phyloP scores from a whole-genome alignment of 352 stramenopile species.

The Pythium scleroteichum region DNA sequence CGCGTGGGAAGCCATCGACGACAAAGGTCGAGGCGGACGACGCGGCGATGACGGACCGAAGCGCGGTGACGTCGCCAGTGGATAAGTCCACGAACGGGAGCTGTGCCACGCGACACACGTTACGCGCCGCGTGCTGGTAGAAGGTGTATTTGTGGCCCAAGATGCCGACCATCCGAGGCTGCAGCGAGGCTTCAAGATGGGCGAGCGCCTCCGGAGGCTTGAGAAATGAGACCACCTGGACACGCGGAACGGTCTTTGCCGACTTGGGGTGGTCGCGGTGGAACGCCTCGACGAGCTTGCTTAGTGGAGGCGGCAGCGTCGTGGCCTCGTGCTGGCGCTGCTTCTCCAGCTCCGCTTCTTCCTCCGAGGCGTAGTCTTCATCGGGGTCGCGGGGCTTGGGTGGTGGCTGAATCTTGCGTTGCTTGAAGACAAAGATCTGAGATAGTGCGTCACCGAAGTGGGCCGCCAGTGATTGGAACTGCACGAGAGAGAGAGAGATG shows the following conservation, averaged over 20 bases:
- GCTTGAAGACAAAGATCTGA: conserved; percentile 49
- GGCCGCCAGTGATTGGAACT: conserved; percentile 39
- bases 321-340: conserved; percentile 27
- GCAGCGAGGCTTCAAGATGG: conserved; percentile 18
- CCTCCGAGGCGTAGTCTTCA: conserved; percentile 51
- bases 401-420: conserved; percentile 25
- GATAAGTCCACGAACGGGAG: conserved; percentile 34
- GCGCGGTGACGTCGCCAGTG: background rate
- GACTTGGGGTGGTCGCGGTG: background rate
- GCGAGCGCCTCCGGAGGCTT: conserved; percentile 12
- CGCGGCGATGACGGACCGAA: conserved; percentile 29
- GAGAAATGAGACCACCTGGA: conserved; percentile 29
- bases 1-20: conserved; percentile 46
- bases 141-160: conserved; percentile 50
- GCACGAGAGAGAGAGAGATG: background rate
- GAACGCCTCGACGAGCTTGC: conserved; percentile 36
- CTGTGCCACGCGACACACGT: conserved; percentile 30
- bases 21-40: conserved; percentile 31
- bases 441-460: conserved; percentile 33
- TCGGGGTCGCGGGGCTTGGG: conserved; percentile 12
- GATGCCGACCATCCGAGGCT: conserved; percentile 34
- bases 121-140: conserved; percentile 33
- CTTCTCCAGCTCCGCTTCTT: conserved; percentile 36
- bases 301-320: conserved; percentile 34
- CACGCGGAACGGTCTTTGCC: background rate